A percentile compares a stretch with the other conserved stretches of the same genome.
phyloP scores from a whole-genome alignment of 768 basidiomycete species.

The Xerocomellus amylosporus region DNA sequence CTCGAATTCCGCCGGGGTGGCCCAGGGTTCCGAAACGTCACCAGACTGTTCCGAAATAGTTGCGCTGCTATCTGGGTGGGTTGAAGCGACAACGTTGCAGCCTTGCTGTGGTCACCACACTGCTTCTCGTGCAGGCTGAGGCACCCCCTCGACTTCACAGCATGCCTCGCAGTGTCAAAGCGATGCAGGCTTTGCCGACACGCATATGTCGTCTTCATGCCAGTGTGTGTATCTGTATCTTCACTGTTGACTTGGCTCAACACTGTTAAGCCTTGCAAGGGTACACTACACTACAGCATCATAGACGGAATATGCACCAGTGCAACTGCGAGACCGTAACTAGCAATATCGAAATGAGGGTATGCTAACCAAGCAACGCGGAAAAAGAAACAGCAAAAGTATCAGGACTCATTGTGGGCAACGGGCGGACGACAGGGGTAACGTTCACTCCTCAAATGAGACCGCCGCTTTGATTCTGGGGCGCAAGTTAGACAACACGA shows the following conservation, averaged over 20 bases:
- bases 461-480: constrained; percentile 3
- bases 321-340: not conserved
- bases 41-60: not conserved
- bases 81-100: not conserved
- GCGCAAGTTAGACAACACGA: not conserved
- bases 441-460: not conserved
- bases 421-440: not conserved
- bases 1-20: too few species aligned
- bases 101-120: not conserved
- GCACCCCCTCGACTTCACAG: not conserved
- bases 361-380: not conserved
- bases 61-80: not conserved
- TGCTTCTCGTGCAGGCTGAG: not conserved
- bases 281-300: not conserved
- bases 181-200: too few species aligned
- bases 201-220: too few species aligned
- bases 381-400: not conserved
- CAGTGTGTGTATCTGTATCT: too few species aligned
- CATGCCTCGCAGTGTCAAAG: not conserved
- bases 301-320: not conserved
- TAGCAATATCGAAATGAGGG: not conserved
- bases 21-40: not conserved
- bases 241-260: not conserved
- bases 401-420: not conserved
- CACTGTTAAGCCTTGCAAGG: not conserved